Evolutionary conservation across 257 asterid genomes (phyloP), one percentile per base, ranked within the genome.

Genomic region (Primulina huaijiensis): DNA sequence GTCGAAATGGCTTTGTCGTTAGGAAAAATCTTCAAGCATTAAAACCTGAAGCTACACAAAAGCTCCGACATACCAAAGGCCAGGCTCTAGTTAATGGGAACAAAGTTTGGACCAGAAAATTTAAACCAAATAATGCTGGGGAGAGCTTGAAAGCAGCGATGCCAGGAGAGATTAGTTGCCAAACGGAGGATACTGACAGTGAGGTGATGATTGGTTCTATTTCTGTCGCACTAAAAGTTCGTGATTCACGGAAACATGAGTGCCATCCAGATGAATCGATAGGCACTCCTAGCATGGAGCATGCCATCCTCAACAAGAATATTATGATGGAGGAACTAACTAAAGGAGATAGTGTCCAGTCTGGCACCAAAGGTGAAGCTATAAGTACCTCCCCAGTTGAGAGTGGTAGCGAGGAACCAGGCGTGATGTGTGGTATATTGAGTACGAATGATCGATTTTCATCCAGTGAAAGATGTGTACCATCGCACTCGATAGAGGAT

Each of bases 121-220:
- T 65, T 72, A 86, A 82, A 74, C 79, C 40, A 53, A 84, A 82
- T 55, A 76, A 74, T 62, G 87, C 77, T 63, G 80, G 78, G 68
- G 79, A 74, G 29, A 74, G 76, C 77, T 64, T 67, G 53, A 82
- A 72, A 71, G 69, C 64, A 34, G 60, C 78, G n/a, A 21, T 69
- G 55, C 82, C 71, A 79, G 83, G 68, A 68, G 80, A 57, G 73
- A 66, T 73, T 34, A 64, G 57, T 62, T 74, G 74, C 68, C 88
- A 74, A 70, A 72, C 69, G 2, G 86, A 78, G 74, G 84, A 81
- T 68, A 78, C 68, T 72, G 81, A 79, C 58, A 72, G 87, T 38
- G 88, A 82, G 79, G 86, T 92, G 78, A 70, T 90, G 62, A 90
- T 92, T 27, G 98, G 98, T 69, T 90, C 96, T 38, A 88, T 92